Evolutionary conservation across 495 filamentous ascomycete species (phyloP), one percentile per base, ranked within the genome.

Genomic region (Eremomyces bilateralis): DNA sequence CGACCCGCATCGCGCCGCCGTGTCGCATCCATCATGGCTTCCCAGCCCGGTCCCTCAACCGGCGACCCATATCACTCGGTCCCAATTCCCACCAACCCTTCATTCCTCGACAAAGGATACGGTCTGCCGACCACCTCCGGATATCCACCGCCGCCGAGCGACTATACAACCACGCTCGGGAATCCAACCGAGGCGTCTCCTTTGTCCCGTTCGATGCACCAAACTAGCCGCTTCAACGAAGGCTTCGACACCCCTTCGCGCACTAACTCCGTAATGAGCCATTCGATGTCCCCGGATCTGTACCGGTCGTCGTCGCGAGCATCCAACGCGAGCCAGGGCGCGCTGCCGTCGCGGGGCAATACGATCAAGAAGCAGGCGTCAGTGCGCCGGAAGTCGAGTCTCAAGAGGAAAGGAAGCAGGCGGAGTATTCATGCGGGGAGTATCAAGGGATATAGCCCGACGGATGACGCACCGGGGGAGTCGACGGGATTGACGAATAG

Each of bases 341-440:
- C 42, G 3, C 35, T 42, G 34, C 63, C 79, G 12, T 73, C 79
- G 29, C 62, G 82, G 31, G 65, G 73, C 29, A 72, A 76, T 30
- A 92, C 83, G 1, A 56, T 95, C 41, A 81, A 76, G 54, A 94
- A 95, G 64, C 81, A 78, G 55, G 60, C 60, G 3, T 90, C 82
- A 4, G 42, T 94, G 25, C 71, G 71, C 33, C 67, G 74, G 42
- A 71, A 61, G 34, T 67, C 59, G 4, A 90, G 80, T 43, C 49
- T 91, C 51, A 80, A 75, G 50, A 71, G 84, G 38, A 80, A 71
- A 49, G 66, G 72, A 25, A 91, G 82, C 50, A 69, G 73, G 17
- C 39, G 43, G 12, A 56, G 53, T 36, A 57, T 75, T 69, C 43
- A 68, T 70, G 78, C 83, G 8, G 81, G 79, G 12, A 90, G 82